Evolutionary conservation across 2,329 filamentous ascomycete genomes (phyloP).

Genomic region (Drechslerella coelobrocha): DNA sequence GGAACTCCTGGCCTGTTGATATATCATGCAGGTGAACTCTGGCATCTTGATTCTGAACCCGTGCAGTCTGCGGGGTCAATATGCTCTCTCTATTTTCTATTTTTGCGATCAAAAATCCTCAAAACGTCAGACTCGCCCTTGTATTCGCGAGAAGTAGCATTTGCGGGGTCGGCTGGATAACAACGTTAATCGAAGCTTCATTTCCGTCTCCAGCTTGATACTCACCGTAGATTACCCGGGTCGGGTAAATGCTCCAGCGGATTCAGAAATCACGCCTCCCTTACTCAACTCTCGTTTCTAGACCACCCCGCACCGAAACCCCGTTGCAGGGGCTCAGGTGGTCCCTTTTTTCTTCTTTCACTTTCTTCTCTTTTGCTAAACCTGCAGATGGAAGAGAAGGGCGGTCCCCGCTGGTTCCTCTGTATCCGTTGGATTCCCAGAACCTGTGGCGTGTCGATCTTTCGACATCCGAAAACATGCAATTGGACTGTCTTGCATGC

Average conservation of each 20-base stretch:
- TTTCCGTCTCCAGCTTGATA: constrained; percentile 1
- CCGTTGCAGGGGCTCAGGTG: constrained; percentile 32
- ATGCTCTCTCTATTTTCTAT: too few relatives aligned
- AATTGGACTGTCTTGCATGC: constrained; percentile 19
- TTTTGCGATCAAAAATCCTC: too few relatives aligned
- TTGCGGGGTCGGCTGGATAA: constrained; percentile 28
- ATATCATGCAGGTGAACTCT: too few relatives aligned
- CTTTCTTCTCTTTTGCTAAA: neutral
- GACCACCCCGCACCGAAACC: constrained; percentile 47
- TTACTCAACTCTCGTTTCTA: constrained; percentile 3
- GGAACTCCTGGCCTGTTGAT: too few relatives aligned
- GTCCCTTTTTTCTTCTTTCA: too few relatives aligned
- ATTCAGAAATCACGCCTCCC: constrained; percentile 32
- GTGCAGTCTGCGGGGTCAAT: too few relatives aligned
- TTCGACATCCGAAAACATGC: constrained; percentile 12
- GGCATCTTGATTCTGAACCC: too few relatives aligned
- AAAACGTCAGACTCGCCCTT: neutral
- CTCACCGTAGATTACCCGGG: constrained; percentile 25
- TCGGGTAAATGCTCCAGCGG: constrained; percentile 40
- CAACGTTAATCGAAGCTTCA: constrained; percentile 4
- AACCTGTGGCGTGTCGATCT: constrained; percentile 46
- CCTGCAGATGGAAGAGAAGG: constrained; percentile 6
- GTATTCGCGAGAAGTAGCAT: neutral
- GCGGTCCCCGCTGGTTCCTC: too few relatives aligned
- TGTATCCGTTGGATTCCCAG: too few relatives aligned